phyloP scores from a whole-genome alignment of 805 yeast genomes.

The Yueomyces sp. region DNA sequence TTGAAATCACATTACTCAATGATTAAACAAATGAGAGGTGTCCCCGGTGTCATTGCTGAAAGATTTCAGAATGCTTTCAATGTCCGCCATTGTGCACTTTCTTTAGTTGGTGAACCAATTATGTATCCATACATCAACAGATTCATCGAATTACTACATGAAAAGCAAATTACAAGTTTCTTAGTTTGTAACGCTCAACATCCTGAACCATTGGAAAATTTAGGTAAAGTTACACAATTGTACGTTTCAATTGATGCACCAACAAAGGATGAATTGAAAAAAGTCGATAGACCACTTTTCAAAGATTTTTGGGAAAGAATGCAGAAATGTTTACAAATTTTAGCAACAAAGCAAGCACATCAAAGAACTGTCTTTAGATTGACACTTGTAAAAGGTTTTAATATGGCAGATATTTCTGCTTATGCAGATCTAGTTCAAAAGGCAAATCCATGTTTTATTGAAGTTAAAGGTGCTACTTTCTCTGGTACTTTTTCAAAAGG shows the following conservation, averaged over 20 bases:
- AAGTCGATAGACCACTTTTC: constrained; percentile 78
- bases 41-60: constrained; percentile 84
- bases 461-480: constrained; percentile 89
- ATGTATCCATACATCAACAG: constrained; percentile 85
- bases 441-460: constrained; percentile 78
- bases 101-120: constrained; percentile 90
- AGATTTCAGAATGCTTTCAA: constrained; percentile 84
- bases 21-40: constrained; percentile 89
- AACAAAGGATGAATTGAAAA: constrained; percentile 65
- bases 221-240: constrained; percentile 74
- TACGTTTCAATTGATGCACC: constrained; percentile 92
- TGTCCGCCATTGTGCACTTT: constrained; percentile 83
- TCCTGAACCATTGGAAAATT: constrained; percentile 62
- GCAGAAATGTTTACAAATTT: constrained; percentile 64
- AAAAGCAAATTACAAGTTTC: constrained; percentile 67
- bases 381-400: constrained; percentile 86
- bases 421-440: constrained; percentile 78
- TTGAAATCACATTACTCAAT: constrained; percentile 80
- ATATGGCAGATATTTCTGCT: constrained; percentile 64
- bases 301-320: constrained; percentile 90
- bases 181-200: constrained; percentile 94
- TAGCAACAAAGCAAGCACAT: constrained; percentile 56
- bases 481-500: constrained; percentile 80
- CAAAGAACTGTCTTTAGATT: constrained; percentile 87
- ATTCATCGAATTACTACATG: constrained; percentile 71